Conservation (phyloP, 2,329 filamentous ascomycete species). For the Cercospora berteroae region DNA sequence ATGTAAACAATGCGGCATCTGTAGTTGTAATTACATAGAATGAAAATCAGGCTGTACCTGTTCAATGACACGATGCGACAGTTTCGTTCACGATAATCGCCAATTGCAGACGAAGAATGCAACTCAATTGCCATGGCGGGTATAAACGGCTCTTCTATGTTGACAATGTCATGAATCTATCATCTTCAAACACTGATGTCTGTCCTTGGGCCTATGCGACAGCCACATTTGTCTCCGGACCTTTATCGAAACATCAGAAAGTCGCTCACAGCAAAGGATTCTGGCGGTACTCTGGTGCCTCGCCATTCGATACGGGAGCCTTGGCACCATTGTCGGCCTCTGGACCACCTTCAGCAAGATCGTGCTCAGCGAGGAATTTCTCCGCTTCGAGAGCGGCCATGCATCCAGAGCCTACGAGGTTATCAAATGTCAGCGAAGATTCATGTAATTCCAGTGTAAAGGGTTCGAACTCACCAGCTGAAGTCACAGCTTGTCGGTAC, state of each 20-base stretch:
- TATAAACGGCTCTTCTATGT: background rate
- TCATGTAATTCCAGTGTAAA: background rate
- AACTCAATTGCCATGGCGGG: background rate
- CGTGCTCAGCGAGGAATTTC: slow-evolving; percentile 80
- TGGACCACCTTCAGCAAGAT: slow-evolving; percentile 51
- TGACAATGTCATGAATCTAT: background rate
- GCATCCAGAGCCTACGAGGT: slow-evolving; percentile 75
- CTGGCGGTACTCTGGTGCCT: slow-evolving; percentile 60
- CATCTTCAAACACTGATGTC: background rate
- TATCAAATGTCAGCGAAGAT: slow-evolving; percentile 16
- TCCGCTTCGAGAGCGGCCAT: slow-evolving; percentile 95
- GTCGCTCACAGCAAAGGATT: slow-evolving; percentile 60
- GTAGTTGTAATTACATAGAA: background rate
- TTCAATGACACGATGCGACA: background rate
- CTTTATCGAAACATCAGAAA: background rate
- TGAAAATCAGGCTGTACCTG: background rate
- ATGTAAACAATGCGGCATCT: background rate
- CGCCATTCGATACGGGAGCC: slow-evolving; percentile 49
- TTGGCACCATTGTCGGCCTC: slow-evolving; percentile 51
- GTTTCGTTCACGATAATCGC: background rate
- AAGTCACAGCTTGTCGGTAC: slow-evolving; percentile 96
- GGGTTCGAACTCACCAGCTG: slow-evolving; percentile 67
- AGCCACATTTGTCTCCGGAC: background rate
- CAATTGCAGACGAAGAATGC: background rate
- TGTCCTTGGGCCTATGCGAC: background rate